Base-by-base conservation (phyloP, 2,329 filamentous ascomycete genomes). In the Alternaria viburni region DNA sequence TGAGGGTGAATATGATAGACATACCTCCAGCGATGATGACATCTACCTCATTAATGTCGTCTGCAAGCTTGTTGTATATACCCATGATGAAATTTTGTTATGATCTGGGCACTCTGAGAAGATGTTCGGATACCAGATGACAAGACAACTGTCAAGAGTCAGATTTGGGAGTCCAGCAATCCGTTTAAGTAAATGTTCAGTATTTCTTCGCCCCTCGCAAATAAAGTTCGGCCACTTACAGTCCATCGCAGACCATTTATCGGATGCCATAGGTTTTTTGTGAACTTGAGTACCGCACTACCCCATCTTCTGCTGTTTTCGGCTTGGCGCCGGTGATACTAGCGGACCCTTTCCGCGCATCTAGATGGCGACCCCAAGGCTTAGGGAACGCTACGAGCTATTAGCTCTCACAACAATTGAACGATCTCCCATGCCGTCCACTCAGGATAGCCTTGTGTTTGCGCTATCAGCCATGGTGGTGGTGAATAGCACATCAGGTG, bases 1-100 rank as follows among this genome's bases (percentile, higher is more conserved):
- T 19, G 10, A 23, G 15, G 13, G 30, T 15, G 44, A n/a, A 41
- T 13, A 30, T 12, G 36, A 25, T 25, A 3, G n/a, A 49, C 70
- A 19, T 72, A 82, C 82, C 82, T 70, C 84, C 85, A 4, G 83
- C 83, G 58, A 86, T 81, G 62, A 87, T 84, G 50, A 87, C 80
- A 61, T 87, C 85, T 17, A 86, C 83, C 65, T 85, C 83, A 36
- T 79, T 61, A 17, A 82, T 66, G 12, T 73, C 74, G 26, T 81
- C 77, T 50, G 79, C 78, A 17, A 81, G 71, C 54, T 76, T 79
- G 28, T 71, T 74, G 55, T 79, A 76, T n/a, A 80, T 52, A 51
- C 67, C 69, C 73, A 75, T 75, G 19, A 25, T 59, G 30, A 41
- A 32, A 41, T 9, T 2, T 2, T 10, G 15, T n/a, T 41, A n/a